Evolutionary conservation across 495 filamentous ascomycete species (phyloP), one percentile per base, ranked within the genome.

Genomic region (Chaetomium fimeti): DNA sequence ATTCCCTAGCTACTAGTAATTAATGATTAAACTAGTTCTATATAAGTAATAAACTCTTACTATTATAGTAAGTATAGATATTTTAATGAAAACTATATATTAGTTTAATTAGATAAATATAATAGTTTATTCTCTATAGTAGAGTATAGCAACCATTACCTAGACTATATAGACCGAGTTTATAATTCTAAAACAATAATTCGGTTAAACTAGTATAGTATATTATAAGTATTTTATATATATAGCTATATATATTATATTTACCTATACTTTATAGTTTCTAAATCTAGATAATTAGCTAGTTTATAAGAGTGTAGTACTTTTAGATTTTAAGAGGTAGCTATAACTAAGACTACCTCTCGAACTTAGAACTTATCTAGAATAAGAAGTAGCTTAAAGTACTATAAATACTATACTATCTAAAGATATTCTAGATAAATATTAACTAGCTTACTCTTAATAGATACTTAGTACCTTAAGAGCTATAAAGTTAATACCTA

Each of bases 401-500:
- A 36, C 8, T 24, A 8, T 56, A 36, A 9, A 9, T 5, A 9
- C 4, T 9, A 5, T 36, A 36, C 9, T 5, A 5, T 5, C 9
- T 36, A 36, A 9, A 9, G 9, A 5, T 9, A 9, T 36, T 36
- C 32, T 36, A 36, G 32, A 36, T 9, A 9, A 24, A 56, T 32
- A 36, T 32, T 24, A 24, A 56, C 16, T 56, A 56, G 12, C 3
- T 32, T 32, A 6, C 18, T 56, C 36, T 32, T 32, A 56, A 6
- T 2, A 32, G 18, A 32, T 29, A 32, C 4, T 29, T 5, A 7
- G 16, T 56, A 56, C 27, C 32, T 56, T 56, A 56, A 36, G 12
- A 56, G 12, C 18, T 56, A 56, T 56, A 56, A 56, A 16, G 27
- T 56, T 32, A 32, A 56, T 16, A 40, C 3, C 9, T 38, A 32